Base-by-base conservation (phyloP, 163 green algal species). In the Volvox carteri region DNA sequence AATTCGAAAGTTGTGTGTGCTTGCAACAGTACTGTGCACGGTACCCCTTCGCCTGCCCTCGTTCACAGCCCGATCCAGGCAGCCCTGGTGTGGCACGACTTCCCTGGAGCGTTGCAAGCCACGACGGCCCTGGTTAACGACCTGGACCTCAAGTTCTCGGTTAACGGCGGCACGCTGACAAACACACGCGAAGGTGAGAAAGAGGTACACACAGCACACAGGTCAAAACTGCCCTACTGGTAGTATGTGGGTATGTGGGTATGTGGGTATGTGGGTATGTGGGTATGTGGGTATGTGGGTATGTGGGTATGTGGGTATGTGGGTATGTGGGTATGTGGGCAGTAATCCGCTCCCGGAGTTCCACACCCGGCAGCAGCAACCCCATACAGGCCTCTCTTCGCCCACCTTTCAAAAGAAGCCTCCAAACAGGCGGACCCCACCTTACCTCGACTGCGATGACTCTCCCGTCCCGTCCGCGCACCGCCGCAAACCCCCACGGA, bases 61-160 rank as follows among this genome's bases (percentile, higher is more conserved):
- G 33, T 19, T 30, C 70, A 4, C 70, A 78, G 70, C 11, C 70
- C 70, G 4, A 78, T 78, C 70, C 18, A 35, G 4, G 70, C 70
- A 3, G 70, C 70, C 5, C 33, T 78, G 37, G 70, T 78, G 39
- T 78, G 70, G 70, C 70, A 78, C 70, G 70, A 78, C 70, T 78
- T 39, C 39, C 70, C 70, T 4, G 19, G 18, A 9, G 70, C 70
- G 16, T 37, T 42, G 35, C 25, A 37, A 37, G 65, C 25, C 70
- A 23, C 14, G 18, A 35, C 18, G 37, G 39, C 70, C 14, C 70
- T 78, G 14, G 39, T 78, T 1, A 78, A 78, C 41, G 70, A 78
- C 25, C 39, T 78, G 70, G 70, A 78, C 25, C 70, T 78, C 1
- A 41, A 39, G 1, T 78, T 52, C 41, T 30, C 18, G 28, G 70